Percentiles rank a stretch among this genome's conserved stretches.
Conservation (phyloP, 2,329 filamentous ascomycete species). For the Colletotrichum shisoi region DNA sequence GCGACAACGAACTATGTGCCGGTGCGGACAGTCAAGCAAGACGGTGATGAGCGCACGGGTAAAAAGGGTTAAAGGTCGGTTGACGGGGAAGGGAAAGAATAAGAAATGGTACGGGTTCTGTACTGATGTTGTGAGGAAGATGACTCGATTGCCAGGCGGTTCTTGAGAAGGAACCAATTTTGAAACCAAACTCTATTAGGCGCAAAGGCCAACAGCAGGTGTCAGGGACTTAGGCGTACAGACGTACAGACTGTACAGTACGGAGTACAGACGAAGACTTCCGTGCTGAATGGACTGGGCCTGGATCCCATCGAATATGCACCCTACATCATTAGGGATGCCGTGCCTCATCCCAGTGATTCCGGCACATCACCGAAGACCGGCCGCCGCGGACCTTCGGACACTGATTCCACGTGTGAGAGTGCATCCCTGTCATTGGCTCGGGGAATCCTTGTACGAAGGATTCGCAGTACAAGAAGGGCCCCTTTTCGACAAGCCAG, state of each 20-base stretch:
- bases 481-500: constrained; percentile 16
- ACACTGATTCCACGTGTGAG: constrained; percentile 15
- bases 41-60: not conserved
- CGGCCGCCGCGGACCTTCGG: not conserved
- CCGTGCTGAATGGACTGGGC: too few relatives aligned
- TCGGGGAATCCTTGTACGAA: constrained; percentile 12
- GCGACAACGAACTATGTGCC: not conserved
- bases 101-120: too few relatives aligned
- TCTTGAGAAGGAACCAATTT: too few relatives aligned
- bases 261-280: too few relatives aligned
- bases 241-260: too few relatives aligned
- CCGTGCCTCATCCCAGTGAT: not conserved
- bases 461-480: too few relatives aligned
- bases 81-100: not conserved
- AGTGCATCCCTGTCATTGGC: constrained; percentile 26
- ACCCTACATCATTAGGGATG: not conserved
- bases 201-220: too few relatives aligned
- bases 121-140: too few relatives aligned
- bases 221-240: too few relatives aligned
- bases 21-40: not conserved
- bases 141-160: too few relatives aligned
- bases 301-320: too few relatives aligned
- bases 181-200: too few relatives aligned
- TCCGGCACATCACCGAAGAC: not conserved
- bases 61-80: not conserved